Evolutionary conservation across 2,329 filamentous ascomycete genomes (phyloP).

Genomic region (Periglandula ipomoeae): DNA sequence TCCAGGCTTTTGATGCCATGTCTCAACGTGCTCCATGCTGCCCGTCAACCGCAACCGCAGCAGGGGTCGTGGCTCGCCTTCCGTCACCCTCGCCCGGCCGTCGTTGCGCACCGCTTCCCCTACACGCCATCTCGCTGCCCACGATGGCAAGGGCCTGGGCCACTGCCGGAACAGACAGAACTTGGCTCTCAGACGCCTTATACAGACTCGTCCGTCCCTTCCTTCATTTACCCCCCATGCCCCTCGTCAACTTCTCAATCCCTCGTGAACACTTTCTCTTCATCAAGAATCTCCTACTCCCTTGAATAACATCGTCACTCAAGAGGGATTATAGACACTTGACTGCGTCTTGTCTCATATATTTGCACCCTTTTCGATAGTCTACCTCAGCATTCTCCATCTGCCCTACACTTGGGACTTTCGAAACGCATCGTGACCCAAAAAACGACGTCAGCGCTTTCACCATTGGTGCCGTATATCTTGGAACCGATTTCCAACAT

Average conservation of each 20-base stretch:
- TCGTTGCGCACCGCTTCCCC: constrained; percentile 10
- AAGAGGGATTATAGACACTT: constrained; percentile 20
- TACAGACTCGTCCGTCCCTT: constrained; percentile 13
- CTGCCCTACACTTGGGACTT: constrained; percentile 8
- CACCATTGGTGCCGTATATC: neutral
- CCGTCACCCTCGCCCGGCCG: constrained; percentile 13
- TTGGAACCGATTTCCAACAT: neutral
- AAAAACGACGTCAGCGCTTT: constrained; percentile 9
- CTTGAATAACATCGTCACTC: constrained; percentile 24
- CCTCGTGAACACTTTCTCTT: constrained; percentile 14
- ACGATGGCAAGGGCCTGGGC: constrained; percentile 12
- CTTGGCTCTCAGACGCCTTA: constrained; percentile 3
- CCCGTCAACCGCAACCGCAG: constrained; percentile 3
- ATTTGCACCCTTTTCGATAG: constrained; percentile 21
- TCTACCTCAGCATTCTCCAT: constrained; percentile 13
- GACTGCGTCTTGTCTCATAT: constrained; percentile 24
- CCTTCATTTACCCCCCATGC: constrained; percentile 28
- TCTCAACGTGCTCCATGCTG: constrained; percentile 6
- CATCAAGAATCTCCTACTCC: constrained; percentile 18
- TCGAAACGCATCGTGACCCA: constrained; percentile 3
- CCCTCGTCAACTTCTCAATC: constrained; percentile 16
- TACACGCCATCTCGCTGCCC: constrained; percentile 11
- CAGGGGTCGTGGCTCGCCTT: constrained; percentile 7
- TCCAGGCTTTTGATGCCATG: constrained; percentile 5
- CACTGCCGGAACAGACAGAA: constrained; percentile 12